Evolutionary conservation across 2,329 filamentous ascomycete genomes (phyloP).

Genomic region (Zymoseptoria tritici): DNA sequence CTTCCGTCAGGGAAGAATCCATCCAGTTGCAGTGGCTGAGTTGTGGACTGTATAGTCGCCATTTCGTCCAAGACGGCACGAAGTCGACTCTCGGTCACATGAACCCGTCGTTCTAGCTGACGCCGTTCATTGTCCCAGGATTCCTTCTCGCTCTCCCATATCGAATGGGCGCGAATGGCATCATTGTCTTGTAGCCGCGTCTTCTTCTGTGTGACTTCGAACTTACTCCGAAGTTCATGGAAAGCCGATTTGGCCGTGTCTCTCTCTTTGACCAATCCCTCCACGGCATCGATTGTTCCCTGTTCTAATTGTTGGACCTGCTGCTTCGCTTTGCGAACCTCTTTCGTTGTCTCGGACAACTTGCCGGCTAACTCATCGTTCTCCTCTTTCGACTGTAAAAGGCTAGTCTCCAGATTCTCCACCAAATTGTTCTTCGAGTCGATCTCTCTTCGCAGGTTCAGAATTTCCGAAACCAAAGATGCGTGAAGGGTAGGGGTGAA

Average conservation of each 20-base stretch:
- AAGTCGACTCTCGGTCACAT: constrained; percentile 81
- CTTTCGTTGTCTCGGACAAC: constrained; percentile 59
- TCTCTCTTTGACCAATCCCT: constrained; percentile 75
- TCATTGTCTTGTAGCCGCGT: constrained; percentile 75
- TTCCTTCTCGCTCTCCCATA: constrained; percentile 80
- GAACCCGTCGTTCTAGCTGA: constrained; percentile 73
- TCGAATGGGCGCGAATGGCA: constrained; percentile 64
- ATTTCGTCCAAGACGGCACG: constrained; percentile 82
- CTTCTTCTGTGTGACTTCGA: constrained; percentile 73
- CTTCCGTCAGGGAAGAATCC: constrained; percentile 49
- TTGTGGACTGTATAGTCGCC: constrained; percentile 54
- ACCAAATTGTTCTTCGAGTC: constrained; percentile 85
- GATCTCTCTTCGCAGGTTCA: constrained; percentile 77
- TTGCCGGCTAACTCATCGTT: constrained; percentile 62
- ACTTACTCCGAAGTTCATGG: constrained; percentile 64
- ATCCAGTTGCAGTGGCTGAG: constrained; percentile 27
- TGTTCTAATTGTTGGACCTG: constrained; percentile 83
- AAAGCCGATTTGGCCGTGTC: constrained; percentile 72
- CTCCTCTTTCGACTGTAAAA: constrained; percentile 66
- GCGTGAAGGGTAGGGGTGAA: constrained; percentile 95
- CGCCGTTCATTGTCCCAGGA: constrained; percentile 78
- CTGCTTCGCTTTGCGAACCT: constrained; percentile 71
- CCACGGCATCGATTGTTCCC: constrained; percentile 76
- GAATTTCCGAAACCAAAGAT: constrained; percentile 87
- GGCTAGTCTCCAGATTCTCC: constrained; percentile 68